Percentiles rank a stretch among this genome's conserved stretches.
These are phyloP conservation scores for Cystofilobasidium bisporidii DNA, from an alignment of 768 basidiomycete species.

Conservation along the genomic window DNA sequence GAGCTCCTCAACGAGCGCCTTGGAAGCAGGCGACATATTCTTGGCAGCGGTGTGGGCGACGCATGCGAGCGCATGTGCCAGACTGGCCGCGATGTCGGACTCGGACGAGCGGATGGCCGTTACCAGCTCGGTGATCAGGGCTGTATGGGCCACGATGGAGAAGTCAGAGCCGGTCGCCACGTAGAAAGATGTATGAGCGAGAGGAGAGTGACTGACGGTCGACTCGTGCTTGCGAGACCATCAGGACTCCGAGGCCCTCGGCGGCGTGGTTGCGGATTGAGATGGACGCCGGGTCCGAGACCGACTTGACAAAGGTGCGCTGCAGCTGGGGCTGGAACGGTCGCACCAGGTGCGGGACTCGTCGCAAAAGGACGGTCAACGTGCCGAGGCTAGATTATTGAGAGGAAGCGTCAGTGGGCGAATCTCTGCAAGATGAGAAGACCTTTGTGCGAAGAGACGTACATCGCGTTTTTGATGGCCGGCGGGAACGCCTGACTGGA, in stretches of 20 bases:
- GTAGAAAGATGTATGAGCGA: slow-evolving; percentile 57
- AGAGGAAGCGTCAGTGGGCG: not conserved
- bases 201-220: not conserved
- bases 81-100: slow-evolving; percentile 63
- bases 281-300: slow-evolving; percentile 65
- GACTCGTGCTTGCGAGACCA: slow-evolving; percentile 52
- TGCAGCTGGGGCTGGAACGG: slow-evolving; percentile 98
- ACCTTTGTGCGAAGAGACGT: slow-evolving; percentile 24
- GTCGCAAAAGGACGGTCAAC: slow-evolving; percentile 70
- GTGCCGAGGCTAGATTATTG: slow-evolving; percentile 50
- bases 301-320: slow-evolving; percentile 88
- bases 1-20: slow-evolving; percentile 63
- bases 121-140: slow-evolving; percentile 75
- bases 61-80: slow-evolving; percentile 63
- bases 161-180: not conserved
- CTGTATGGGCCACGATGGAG: slow-evolving; percentile 46
- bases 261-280: slow-evolving; percentile 74
- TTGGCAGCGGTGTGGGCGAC: slow-evolving; percentile 61
- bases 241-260: slow-evolving; percentile 73
- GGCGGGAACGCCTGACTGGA: slow-evolving; percentile 69
- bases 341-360: slow-evolving; percentile 79
- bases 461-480: slow-evolving; percentile 82
- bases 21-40: slow-evolving; percentile 67
- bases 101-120: slow-evolving; percentile 45
- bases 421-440: not conserved